Base-by-base conservation (phyloP, 2,329 filamentous ascomycete species). In the Phaeosphaeriaceae sp. region DNA sequence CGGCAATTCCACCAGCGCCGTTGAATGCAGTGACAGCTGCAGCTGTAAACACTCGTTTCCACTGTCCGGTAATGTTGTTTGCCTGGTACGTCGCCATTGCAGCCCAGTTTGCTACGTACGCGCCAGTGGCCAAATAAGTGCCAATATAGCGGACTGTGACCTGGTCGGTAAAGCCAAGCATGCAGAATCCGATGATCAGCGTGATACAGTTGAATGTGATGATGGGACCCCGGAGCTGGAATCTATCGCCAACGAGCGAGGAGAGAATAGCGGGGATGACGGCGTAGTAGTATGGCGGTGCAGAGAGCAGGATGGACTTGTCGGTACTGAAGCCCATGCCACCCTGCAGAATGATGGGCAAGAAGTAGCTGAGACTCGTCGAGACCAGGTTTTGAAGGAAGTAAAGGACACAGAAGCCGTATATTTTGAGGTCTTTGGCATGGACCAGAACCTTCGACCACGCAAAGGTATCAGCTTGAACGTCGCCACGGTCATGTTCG, bases 81-180 rank as follows among this genome's bases (percentile, higher is more conserved):
- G 74, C 73, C 88, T 90, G 72, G 46, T 76, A 77, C 6, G 74
- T 73, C 6, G 85, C 88, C 61, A 91, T 77, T 0, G 87, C 88
- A 0, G 89, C 88, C 88, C 88, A 91, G 63, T 91, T 91, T 3
- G 85, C 86, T 3, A 91, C 83, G 63, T 90, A 91, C 0, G 88
- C 88, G 0, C 89, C 89, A 0, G 88, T 91, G 0, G 88, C 87
- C 1, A 91, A 81, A 72, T 85, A 90, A 0, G 86, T 87, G 9
- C 88, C 89, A 28, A 89, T 78, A 62, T 90, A 90, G 49, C 89
- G 84, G 3, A 88, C 86, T 0, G 86, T 80, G 52, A 89, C 84
- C 55, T 88, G 83, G 15, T 79, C 76, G 0, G 84, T 79, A 69
- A 90, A 88, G 1, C 88, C 88, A 3, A 91, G 81, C 84, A 91